These are phyloP conservation scores for Microascus cirrosus DNA, from an alignment of 2,329 filamentous ascomycete genomes.

Conservation along the genomic window DNA sequence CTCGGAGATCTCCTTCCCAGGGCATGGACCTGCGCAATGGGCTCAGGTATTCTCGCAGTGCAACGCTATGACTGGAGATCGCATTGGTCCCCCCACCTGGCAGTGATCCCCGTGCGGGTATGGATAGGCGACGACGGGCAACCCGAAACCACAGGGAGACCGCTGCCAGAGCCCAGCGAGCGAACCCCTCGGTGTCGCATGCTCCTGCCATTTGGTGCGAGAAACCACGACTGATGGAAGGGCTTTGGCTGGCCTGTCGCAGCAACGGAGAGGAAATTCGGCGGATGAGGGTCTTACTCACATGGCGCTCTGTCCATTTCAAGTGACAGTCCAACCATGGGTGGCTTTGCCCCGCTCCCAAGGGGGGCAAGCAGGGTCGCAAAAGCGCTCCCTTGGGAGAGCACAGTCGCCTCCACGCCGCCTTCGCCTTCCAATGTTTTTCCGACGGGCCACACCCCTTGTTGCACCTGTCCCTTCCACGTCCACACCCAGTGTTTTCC, in stretches of 20 bases:
- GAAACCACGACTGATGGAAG: neutral
- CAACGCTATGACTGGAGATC: neutral
- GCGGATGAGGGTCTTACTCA: no score
- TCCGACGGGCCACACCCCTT: neutral
- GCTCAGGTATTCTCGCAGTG: neutral
- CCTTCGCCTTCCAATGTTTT: neutral
- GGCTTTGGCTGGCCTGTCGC: neutral
- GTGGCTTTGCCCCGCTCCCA: no score
- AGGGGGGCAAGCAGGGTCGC: no score
- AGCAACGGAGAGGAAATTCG: no score
- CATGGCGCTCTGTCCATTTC: no score
- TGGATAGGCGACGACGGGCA: neutral
- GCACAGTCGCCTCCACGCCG: no score
- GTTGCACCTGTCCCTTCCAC: neutral
- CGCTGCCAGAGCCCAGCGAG: neutral
- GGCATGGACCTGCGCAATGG: no score
- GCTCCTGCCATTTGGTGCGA: neutral
- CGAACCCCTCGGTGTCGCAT: neutral
- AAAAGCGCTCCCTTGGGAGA: no score
- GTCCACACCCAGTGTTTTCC: neutral
- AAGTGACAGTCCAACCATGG: no score
- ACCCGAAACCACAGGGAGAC: neutral
- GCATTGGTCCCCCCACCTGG: neutral
- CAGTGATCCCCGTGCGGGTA: neutral
- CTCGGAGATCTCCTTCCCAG: no score